Evolutionary conservation across 1,284 basidiomycete species (phyloP), one percentile per base, ranked within the genome.

Genomic region (Ustilago crameri): DNA sequence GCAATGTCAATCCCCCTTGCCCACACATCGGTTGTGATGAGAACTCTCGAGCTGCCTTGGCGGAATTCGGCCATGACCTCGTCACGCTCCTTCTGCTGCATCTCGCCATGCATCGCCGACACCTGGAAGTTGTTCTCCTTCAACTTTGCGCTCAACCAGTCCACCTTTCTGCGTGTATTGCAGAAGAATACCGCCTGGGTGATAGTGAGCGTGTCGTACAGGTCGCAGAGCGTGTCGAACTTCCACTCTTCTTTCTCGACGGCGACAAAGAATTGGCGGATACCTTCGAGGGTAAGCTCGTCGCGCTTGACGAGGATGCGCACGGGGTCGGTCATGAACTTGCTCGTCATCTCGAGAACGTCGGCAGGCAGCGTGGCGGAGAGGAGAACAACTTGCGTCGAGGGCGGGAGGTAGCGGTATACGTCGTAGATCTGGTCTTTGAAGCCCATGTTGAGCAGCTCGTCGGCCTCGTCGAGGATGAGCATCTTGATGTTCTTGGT

Each of bases 171-270:
- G 76, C 93, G 88, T 5, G 95, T 98, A 86, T 98, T 98, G 86
- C 96, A 98, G 87, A 98, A 99, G 82, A 99, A 98, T 84, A 99
- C 95, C 26, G 96, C 95, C 87, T 98, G 96, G 0, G 96, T 98
- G 85, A 98, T 98, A 27, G 96, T 98, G 51, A 98, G 88, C 18
- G 95, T 98, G 85, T 99, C 96, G 86, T 98, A 99, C 38, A 85
- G 71, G 85, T 98, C 96, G 85, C 94, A 98, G 20, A 99, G 87
- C 0, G 95, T 98, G 85, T 98, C 96, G 80, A 98, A 95, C 84
- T 99, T 99, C 95, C 95, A 98, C 81, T 99, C 96, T 85, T 98
- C 96, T 87, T 98, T 98, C 86, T 99, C 96, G 58, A 98, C 95
- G 26, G 95, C 95, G 43, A 99, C 94, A 85, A 97, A 98, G 88